These are phyloP conservation scores for Coprinopsis strossmayeri DNA, from an alignment of 768 basidiomycete genomes.

Conservation along the genomic window DNA sequence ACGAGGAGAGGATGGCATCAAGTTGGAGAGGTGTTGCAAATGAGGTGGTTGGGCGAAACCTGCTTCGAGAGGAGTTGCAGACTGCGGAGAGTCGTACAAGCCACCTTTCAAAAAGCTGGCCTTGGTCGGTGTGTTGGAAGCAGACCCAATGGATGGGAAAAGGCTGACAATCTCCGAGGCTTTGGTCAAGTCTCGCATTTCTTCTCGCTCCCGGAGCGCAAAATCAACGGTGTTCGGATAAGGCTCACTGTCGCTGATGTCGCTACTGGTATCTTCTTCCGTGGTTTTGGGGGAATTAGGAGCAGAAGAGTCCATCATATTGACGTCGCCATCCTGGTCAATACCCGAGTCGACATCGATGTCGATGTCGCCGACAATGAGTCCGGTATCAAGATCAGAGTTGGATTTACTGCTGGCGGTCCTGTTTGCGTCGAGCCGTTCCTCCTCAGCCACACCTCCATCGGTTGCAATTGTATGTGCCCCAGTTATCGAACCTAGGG, in stretches of 20 bases:
- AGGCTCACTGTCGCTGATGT: conserved; percentile 12
- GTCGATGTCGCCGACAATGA: conserved; percentile 17
- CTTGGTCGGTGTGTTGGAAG: not conserved
- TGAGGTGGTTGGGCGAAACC: conserved; percentile 10
- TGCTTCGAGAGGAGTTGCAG: not conserved
- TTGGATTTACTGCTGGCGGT: not conserved
- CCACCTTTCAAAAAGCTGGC: not conserved
- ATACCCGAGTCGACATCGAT: conserved; percentile 16
- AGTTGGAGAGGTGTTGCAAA: conserved; percentile 12
- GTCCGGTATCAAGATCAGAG: conserved; percentile 9
- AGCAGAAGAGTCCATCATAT: conserved; percentile 9
- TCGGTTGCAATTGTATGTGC: conserved; percentile 38
- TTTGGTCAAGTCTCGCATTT: conserved; percentile 83
- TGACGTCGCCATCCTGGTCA: conserved; percentile 17
- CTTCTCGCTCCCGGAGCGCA: conserved; percentile 77
- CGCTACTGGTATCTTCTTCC: conserved; percentile 4
- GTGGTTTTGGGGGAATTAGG: not conserved
- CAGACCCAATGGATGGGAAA: conserved; percentile 16
- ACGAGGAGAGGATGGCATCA: conserved; percentile 4
- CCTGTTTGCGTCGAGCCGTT: conserved; percentile 12
- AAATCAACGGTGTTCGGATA: conserved; percentile 69
- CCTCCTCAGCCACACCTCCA: conserved; percentile 29
- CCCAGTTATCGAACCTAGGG: conserved; percentile 11
- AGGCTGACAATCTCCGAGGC: conserved; percentile 71
- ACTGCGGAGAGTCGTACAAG: not conserved